Base-by-base conservation (phyloP, 768 basidiomycete genomes). In the Termitomyces titanicus region DNA sequence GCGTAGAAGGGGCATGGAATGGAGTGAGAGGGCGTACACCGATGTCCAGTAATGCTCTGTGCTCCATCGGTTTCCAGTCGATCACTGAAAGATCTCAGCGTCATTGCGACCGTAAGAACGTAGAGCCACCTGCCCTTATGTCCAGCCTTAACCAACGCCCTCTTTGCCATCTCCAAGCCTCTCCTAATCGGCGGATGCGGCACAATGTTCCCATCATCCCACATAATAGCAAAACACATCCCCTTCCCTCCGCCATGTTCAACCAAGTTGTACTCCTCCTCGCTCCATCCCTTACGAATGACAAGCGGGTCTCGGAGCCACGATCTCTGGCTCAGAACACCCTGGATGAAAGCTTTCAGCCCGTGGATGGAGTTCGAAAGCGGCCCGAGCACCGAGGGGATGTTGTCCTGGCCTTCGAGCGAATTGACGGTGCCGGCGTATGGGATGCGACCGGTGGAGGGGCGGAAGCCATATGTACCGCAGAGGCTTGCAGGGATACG, bases 361-460 rank as follows among this genome's bases (percentile, higher is more conserved):
- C 80, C 88, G 10, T 66, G 71, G 45, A 92, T 58, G 33, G 81
- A 81, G 40, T 70, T 74, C 2, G 82, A 72, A 48, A 92, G 72
- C 5, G 92, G 92, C 0, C 92, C 92, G 11, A 92, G 74, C 27
- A 92, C 87, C 3, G 89, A 89, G 4, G 73, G 72, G 25, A 89
- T 63, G 15, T 85, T 82, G 56, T 92, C 89, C 64, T 87, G 83
- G 20, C 92, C 92, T 66, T 85, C 79, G 25, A 84, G 63, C 2
- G 83, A 79, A 67, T 87, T 90, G 3, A 77, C 71, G 5, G 81
- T 80, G 20, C 85, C 84, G n/a, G 73, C 70, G 64, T 86, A 92
- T 0, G 92, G 92, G 2, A 92, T 68, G 22, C 91, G 81, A 37
- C 80, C 74, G 61, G 77, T 88, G 15, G 85, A 87, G 0, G 88